Conservation (phyloP, 768 basidiomycete species). For the Hericium coralloides region DNA sequence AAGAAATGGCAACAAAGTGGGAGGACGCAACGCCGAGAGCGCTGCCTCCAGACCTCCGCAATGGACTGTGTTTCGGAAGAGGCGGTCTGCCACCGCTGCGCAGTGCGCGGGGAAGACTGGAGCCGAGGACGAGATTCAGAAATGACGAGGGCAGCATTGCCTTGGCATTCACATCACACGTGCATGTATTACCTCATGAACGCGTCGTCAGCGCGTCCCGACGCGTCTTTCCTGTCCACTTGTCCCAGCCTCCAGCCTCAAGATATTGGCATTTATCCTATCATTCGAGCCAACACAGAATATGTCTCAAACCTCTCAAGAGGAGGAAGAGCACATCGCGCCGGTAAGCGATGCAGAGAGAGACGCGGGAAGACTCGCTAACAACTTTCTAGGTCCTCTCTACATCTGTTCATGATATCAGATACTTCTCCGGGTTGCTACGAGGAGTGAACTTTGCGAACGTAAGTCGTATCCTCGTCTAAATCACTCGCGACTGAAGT, state of each 20-base stretch:
- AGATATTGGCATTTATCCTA: no score
- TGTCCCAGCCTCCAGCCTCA: background rate
- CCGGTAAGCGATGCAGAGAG: background rate
- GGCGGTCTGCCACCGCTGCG: background rate
- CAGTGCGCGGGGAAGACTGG: background rate
- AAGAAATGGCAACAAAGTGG: no score
- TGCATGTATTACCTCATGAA: background rate
- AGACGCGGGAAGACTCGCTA: no score
- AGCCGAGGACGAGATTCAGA: background rate
- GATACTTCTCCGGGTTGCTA: constrained; percentile 69
- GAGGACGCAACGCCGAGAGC: no score
- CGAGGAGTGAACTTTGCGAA: constrained; percentile 76
- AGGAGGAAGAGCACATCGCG: background rate
- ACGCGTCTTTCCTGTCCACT: background rate
- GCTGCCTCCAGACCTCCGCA: no score
- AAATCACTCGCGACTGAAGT: no score
- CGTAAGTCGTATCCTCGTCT: constrained; percentile 39
- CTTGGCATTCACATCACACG: background rate
- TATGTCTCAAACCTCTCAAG: background rate
- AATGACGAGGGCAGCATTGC: background rate
- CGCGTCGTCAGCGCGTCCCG: background rate
- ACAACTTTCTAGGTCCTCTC: constrained; percentile 39
- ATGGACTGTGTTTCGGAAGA: no score
- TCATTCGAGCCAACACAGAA: background rate
- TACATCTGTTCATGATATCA: constrained; percentile 72